A percentile compares a stretch with the other conserved stretches of the same genome.
Evolutionary conservation across 805 yeast genomes (phyloP).

Genomic region (Kazachstania martiniae): DNA sequence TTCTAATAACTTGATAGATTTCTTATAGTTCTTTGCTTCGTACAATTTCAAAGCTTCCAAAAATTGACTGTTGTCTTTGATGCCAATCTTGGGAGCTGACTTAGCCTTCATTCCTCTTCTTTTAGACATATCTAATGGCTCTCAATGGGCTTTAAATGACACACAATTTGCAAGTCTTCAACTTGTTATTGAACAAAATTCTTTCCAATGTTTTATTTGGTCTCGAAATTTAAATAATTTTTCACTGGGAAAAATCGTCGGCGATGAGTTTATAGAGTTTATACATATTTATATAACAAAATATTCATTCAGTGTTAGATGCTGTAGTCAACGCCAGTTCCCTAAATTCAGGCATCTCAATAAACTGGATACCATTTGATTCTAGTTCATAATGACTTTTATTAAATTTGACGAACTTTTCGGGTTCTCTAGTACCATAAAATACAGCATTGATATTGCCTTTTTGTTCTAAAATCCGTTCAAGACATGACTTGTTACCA

Average conservation of each 20-base stretch:
- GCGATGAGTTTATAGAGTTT: too few species aligned
- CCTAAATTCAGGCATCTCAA: slow-evolving; percentile 13
- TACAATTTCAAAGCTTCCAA: slow-evolving; percentile 73
- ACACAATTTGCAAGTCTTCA: too few species aligned
- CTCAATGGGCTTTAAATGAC: too few species aligned
- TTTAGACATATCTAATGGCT: too few species aligned
- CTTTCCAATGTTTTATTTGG: too few species aligned
- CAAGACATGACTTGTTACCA: slow-evolving; percentile 82
- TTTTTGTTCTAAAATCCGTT: slow-evolving; percentile 49
- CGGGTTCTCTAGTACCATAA: slow-evolving; percentile 89
- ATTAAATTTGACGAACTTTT: slow-evolving; percentile 65
- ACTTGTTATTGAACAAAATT: too few species aligned
- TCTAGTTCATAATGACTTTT: slow-evolving; percentile 45
- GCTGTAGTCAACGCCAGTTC: slow-evolving; percentile 37
- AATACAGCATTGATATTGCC: slow-evolving; percentile 57
- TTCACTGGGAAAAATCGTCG: too few species aligned
- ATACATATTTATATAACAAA: too few species aligned
- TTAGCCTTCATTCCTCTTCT: slow-evolving; percentile 13
- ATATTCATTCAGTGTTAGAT: too few species aligned
- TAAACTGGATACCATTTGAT: slow-evolving; percentile 51
- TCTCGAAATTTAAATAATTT: too few species aligned
- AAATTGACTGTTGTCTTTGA: slow-evolving; percentile 66
- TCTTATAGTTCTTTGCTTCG: slow-evolving; percentile 79
- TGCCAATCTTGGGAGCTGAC: slow-evolving; percentile 5
- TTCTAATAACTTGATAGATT: slow-evolving; percentile 69